Conservation (phyloP, 371 early-diverging fungal genomes). For the Mucor sp. region DNA sequence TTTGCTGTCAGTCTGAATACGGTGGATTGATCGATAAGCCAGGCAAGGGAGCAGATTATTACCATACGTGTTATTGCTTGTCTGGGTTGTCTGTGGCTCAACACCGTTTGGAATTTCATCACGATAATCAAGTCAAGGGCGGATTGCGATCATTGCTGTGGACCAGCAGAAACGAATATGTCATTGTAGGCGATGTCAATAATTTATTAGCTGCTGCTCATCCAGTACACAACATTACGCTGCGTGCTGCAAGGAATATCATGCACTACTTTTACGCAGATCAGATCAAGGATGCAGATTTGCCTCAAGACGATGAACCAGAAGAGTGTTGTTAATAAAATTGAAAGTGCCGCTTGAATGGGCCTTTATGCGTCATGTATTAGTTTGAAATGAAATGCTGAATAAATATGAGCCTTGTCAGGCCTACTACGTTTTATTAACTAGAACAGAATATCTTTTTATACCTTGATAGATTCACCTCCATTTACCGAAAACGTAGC, state of each 20-base stretch:
- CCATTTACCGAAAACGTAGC: too few relatives aligned
- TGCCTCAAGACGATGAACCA: slow-evolving; percentile 40
- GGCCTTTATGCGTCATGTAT: neutral
- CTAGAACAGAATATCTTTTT: too few relatives aligned
- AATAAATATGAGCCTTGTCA: too few relatives aligned
- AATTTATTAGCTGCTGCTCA: slow-evolving; percentile 63
- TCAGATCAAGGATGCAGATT: slow-evolving; percentile 8
- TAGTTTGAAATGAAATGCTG: too few relatives aligned
- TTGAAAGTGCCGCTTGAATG: neutral
- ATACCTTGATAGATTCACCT: too few relatives aligned
- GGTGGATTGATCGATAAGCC: slow-evolving; percentile 96
- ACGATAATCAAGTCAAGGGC: slow-evolving; percentile 13
- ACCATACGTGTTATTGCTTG: slow-evolving; percentile 96
- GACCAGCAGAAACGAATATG: slow-evolving; percentile 36
- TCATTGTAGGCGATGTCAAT: slow-evolving; percentile 53
- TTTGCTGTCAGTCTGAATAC: slow-evolving; percentile 77
- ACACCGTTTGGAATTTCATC: slow-evolving; percentile 43
- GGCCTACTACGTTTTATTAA: too few relatives aligned
- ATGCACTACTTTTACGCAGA: slow-evolving; percentile 48
- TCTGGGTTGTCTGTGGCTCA: slow-evolving; percentile 81
- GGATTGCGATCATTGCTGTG: slow-evolving; percentile 43
- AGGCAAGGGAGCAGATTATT: slow-evolving; percentile 81
- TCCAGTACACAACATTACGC: slow-evolving; percentile 61
- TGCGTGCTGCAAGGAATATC: slow-evolving; percentile 40
- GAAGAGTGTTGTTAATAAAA: neutral